Evolutionary conservation across 176 grass and related monocot species (phyloP).

Genomic region (Echinochloa phyllopogon): DNA sequence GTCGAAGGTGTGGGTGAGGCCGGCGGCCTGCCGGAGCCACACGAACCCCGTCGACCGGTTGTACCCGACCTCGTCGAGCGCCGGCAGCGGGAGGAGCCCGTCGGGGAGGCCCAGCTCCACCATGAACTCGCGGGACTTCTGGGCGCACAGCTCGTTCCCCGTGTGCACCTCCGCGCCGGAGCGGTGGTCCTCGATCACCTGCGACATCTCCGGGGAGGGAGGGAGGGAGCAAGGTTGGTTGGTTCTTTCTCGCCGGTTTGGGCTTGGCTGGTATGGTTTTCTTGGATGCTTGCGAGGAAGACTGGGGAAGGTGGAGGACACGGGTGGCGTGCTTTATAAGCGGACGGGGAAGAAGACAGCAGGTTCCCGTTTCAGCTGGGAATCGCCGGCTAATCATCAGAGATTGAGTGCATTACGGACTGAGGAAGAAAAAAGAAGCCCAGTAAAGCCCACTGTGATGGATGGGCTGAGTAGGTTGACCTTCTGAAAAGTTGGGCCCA

Average conservation of each 20-base stretch:
- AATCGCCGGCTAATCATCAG: not conserved
- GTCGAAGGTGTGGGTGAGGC: constrained; percentile 59
- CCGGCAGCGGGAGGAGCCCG: constrained; percentile 53
- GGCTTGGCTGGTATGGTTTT: not conserved
- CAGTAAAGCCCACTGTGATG: too few relatives aligned
- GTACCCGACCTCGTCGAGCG: constrained; percentile 64
- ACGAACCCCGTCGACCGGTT: constrained; percentile 65
- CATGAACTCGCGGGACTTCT: constrained; percentile 55
- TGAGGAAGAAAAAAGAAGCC: too few relatives aligned
- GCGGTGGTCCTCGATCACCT: constrained; percentile 53
- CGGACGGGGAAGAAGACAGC: not conserved
- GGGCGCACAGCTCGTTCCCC: constrained; percentile 42
- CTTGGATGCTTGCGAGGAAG: not conserved
- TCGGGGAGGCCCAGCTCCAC: constrained; percentile 65
- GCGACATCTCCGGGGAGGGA: constrained; percentile 36
- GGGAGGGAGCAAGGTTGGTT: not conserved
- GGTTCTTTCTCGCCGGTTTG: not conserved
- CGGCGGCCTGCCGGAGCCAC: constrained; percentile 61
- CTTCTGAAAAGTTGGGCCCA: too few relatives aligned
- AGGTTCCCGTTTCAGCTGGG: constrained; percentile 4
- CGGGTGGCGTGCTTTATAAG: constrained; percentile 15
- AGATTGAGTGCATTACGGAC: not conserved
- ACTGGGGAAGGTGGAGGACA: not conserved
- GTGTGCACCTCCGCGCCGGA: constrained; percentile 64
- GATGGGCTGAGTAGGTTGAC: too few relatives aligned